Conservation (phyloP, 2,329 filamentous ascomycete species). For the Pseudogymnoascus sp. region DNA sequence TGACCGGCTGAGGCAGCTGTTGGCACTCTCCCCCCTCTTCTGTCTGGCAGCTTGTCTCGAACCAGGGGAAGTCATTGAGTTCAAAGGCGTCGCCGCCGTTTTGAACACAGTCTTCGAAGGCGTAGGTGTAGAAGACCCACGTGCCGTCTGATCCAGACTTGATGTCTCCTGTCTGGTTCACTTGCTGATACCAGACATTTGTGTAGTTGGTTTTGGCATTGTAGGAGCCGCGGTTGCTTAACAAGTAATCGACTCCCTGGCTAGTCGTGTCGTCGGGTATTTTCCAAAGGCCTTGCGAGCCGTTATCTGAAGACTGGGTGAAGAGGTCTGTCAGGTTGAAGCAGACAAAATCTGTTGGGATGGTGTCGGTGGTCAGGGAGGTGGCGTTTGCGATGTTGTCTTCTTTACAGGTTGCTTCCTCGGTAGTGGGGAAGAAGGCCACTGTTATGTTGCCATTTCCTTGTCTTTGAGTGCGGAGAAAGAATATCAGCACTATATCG, state of each 20-base stretch:
- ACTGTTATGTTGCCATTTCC: background rate
- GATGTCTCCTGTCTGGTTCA: background rate
- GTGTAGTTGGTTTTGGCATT: background rate
- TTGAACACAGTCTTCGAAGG: background rate
- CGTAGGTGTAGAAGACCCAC: background rate
- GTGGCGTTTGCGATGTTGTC: background rate
- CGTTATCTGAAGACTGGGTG: background rate
- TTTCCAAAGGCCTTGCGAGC: background rate
- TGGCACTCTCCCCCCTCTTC: background rate
- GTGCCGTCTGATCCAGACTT: background rate
- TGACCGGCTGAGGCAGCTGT: background rate
- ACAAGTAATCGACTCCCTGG: background rate
- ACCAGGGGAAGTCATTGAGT: background rate
- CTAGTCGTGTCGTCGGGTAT: background rate
- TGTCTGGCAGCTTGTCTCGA: conserved; percentile 1
- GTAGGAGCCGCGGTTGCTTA: background rate
- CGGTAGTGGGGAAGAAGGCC: background rate
- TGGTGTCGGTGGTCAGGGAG: background rate
- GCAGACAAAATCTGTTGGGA: background rate
- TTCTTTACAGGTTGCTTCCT: background rate
- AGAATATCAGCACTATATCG: background rate
- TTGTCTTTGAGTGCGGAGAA: background rate
- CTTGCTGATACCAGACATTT: background rate
- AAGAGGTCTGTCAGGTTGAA: background rate
- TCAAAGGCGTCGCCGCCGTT: background rate